Percentiles rank a stretch among this genome's conserved stretches.
Evolutionary conservation across 345 rosid species (phyloP).

Genomic region (Populus euphratica): DNA sequence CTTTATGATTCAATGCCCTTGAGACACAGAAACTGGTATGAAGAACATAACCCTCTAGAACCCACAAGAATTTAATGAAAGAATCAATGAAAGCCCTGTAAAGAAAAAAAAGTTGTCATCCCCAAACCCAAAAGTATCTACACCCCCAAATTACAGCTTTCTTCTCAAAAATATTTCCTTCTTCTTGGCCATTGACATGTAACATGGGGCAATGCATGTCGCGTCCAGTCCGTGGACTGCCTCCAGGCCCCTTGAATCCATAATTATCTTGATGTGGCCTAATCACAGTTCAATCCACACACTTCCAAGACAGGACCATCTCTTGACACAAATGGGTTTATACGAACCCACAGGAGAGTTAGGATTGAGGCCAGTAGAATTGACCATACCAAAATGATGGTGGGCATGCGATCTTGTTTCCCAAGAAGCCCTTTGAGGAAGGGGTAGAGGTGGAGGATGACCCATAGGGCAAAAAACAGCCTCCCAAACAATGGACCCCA

Average conservation of each 20-base stretch:
- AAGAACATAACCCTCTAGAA: slow-evolving; percentile 10
- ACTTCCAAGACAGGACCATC: slow-evolving; percentile 87
- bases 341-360: slow-evolving; percentile 90
- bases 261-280: background rate
- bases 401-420: slow-evolving; percentile 93
- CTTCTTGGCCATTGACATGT: slow-evolving; percentile 4
- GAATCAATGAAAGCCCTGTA: slow-evolving; percentile 16
- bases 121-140: slow-evolving; percentile 27
- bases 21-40: slow-evolving; percentile 14
- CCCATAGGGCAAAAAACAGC: slow-evolving; percentile 92
- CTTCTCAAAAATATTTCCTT: slow-evolving; percentile 13
- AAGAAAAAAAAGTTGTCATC: slow-evolving; percentile 8
- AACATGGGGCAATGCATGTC: background rate
- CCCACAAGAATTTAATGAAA: slow-evolving; percentile 22
- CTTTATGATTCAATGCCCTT: slow-evolving; percentile 20
- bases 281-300: slow-evolving; percentile 90
- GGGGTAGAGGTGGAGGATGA: slow-evolving; percentile 86
- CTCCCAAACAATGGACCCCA: slow-evolving; percentile 98
- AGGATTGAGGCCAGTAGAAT: slow-evolving; percentile 87
- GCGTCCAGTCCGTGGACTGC: background rate
- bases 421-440: slow-evolving; percentile 98
- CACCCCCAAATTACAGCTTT: slow-evolving; percentile 27
- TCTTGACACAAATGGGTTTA: slow-evolving; percentile 81
- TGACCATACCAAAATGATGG: slow-evolving; percentile 92
- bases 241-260: background rate